phyloP scores from a whole-genome alignment of 768 basidiomycete species.

The Pleurotus pulmonarius region DNA sequence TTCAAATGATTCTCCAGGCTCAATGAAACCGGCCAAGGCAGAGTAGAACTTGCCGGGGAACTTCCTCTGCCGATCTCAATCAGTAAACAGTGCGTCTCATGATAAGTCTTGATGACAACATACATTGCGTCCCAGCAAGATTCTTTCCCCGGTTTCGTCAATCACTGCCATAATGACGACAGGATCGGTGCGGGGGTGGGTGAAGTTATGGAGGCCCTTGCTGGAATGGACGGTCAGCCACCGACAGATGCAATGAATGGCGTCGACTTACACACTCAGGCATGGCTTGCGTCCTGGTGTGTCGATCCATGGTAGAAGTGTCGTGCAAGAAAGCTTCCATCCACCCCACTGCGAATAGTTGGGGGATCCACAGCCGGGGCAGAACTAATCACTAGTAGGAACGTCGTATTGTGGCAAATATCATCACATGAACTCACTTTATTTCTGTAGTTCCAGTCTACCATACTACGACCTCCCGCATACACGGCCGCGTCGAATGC shows the following conservation, averaged over 20 bases:
- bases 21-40: constrained; percentile 89
- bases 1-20: constrained; percentile 92
- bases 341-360: constrained; percentile 91
- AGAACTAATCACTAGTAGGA: constrained; percentile 54
- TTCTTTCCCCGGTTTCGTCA: constrained; percentile 74
- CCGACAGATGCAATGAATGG: not conserved
- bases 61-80: constrained; percentile 41
- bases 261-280: constrained; percentile 55
- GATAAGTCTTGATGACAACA: constrained; percentile 21
- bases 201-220: constrained; percentile 84
- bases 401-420: not conserved
- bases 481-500: constrained; percentile 70
- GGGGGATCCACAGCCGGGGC: constrained; percentile 79
- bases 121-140: constrained; percentile 86
- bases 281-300: constrained; percentile 63
- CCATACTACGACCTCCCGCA: constrained; percentile 73
- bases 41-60: constrained; percentile 78
- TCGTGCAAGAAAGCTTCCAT: constrained; percentile 86
- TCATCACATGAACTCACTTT: constrained; percentile 44
- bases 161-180: constrained; percentile 91
- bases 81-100: not conserved
- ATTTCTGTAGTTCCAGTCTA: constrained; percentile 93
- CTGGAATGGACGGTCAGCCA: constrained; percentile 30
- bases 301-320: constrained; percentile 72
- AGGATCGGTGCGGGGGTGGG: constrained; percentile 78